Evolutionary conservation across 768 basidiomycete genomes (phyloP).

Genomic region (Pleurotus tuoliensis): DNA sequence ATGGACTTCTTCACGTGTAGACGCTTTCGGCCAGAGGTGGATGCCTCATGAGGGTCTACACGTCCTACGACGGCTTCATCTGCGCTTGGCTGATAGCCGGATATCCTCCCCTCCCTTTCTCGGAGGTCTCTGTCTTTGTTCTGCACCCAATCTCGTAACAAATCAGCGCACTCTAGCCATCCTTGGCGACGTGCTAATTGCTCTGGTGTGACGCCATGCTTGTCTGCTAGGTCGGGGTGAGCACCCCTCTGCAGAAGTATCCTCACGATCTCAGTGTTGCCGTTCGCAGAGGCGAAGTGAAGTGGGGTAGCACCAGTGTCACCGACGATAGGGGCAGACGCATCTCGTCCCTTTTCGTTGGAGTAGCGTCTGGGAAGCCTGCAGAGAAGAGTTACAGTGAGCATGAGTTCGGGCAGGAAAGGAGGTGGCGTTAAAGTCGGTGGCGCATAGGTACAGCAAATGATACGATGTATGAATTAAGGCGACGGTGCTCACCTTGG

Average conservation of each 20-base stretch:
- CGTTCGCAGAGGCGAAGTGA: slow-evolving; percentile 96
- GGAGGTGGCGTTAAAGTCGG: slow-evolving; percentile 9
- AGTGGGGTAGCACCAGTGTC: slow-evolving; percentile 90
- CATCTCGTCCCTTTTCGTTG: slow-evolving; percentile 60
- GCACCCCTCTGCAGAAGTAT: slow-evolving; percentile 86
- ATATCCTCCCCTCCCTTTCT: slow-evolving; percentile 36
- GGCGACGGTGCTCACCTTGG: slow-evolving; percentile 56
- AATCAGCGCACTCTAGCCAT: slow-evolving; percentile 71
- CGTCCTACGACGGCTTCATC: slow-evolving; percentile 5
- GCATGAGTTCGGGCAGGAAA: neutral
- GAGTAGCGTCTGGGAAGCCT: slow-evolving; percentile 76
- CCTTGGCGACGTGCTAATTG: slow-evolving; percentile 78
- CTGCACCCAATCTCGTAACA: slow-evolving; percentile 62
- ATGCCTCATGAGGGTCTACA: slow-evolving; percentile 14
- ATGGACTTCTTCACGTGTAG: slow-evolving; percentile 76
- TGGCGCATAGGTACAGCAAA: neutral
- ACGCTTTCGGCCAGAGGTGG: slow-evolving; percentile 39
- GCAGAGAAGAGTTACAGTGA: slow-evolving; percentile 4
- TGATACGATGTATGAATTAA: slow-evolving; percentile 1
- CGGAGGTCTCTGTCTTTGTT: slow-evolving; percentile 61
- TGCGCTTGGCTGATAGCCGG: slow-evolving; percentile 4
- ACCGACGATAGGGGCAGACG: slow-evolving; percentile 69
- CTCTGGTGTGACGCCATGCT: slow-evolving; percentile 88
- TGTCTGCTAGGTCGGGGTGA: slow-evolving; percentile 76
- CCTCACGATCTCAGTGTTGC: slow-evolving; percentile 73